A percentile compares a stretch with the other conserved stretches of the same genome.
Conservation (phyloP, 352 stramenopile species). For the Paralagenidium karlingii region DNA sequence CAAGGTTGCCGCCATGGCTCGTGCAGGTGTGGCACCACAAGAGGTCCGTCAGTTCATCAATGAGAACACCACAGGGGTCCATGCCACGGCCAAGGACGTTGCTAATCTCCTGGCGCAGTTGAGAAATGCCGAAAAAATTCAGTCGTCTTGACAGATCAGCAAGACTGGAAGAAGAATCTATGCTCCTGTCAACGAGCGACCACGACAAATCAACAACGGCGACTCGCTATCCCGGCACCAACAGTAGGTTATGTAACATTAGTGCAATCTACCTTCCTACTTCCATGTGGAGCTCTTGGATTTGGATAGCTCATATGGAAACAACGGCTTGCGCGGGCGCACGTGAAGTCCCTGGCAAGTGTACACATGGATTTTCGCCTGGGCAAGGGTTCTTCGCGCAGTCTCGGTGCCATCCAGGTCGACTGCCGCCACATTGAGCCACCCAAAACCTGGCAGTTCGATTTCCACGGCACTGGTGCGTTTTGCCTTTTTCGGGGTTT, state of each 20-base stretch:
- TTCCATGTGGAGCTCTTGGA: constrained; percentile 73
- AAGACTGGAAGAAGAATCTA: too few relatives aligned
- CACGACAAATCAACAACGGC: too few relatives aligned
- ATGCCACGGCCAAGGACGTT: too few relatives aligned
- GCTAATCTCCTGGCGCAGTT: too few relatives aligned
- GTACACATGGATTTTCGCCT: constrained; percentile 46
- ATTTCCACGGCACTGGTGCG: constrained; percentile 68
- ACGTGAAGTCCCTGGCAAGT: constrained; percentile 51
- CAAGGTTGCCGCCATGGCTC: too few relatives aligned
- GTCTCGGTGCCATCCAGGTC: constrained; percentile 62
- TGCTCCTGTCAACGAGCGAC: too few relatives aligned
- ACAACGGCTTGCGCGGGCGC: constrained; percentile 41
- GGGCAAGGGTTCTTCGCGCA: constrained; percentile 43
- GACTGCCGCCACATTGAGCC: constrained; percentile 62
- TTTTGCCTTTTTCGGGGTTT: constrained; percentile 63
- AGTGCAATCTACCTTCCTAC: constrained; percentile 1
- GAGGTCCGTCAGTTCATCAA: too few relatives aligned
- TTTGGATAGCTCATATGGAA: constrained; percentile 67
- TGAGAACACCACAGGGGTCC: too few relatives aligned
- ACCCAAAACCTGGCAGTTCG: constrained; percentile 68
- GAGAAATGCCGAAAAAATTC: too few relatives aligned
- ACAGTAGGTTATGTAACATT: not conserved
- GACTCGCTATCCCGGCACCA: too few relatives aligned
- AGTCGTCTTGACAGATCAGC: too few relatives aligned
- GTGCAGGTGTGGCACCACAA: too few relatives aligned